Conservation (phyloP, 495 filamentous ascomycete genomes). For the Astrothelium subdiscretum region DNA sequence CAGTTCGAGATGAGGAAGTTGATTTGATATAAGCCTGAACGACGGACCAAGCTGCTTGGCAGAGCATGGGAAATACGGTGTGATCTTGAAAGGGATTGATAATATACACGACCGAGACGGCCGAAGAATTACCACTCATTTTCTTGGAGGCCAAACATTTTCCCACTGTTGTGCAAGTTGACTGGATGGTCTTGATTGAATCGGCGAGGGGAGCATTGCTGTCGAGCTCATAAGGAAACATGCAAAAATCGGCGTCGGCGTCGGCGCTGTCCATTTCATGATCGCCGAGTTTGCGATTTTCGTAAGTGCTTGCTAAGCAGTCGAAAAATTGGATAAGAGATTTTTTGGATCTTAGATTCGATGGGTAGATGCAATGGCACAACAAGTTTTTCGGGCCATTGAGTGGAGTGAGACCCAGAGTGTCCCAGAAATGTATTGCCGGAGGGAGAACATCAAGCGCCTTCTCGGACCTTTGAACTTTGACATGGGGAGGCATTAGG, state of each 20-base stretch:
- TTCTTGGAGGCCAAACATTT: not conserved
- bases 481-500: constrained; percentile 54
- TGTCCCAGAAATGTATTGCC: constrained; percentile 82
- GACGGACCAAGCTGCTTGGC: constrained; percentile 64
- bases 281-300: constrained; percentile 64
- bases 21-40: constrained; percentile 52
- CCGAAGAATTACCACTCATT: constrained; percentile 18
- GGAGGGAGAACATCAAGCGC: constrained; percentile 68
- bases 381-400: constrained; percentile 69
- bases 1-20: not conserved
- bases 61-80: constrained; percentile 60
- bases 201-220: not conserved
- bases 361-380: constrained; percentile 69
- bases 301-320: constrained; percentile 46
- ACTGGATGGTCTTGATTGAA: not conserved
- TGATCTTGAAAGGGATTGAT: constrained; percentile 61
- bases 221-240: not conserved
- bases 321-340: not conserved
- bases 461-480: constrained; percentile 62
- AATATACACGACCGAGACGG: constrained; percentile 74
- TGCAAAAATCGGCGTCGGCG: not conserved
- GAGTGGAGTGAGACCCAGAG: constrained; percentile 67
- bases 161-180: not conserved
- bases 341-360: not conserved
- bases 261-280: constrained; percentile 34